Percentiles rank a stretch among this genome's conserved stretches.
phyloP scores from a whole-genome alignment of 2,329 filamentous ascomycete species.

The Fusarium sp. region DNA sequence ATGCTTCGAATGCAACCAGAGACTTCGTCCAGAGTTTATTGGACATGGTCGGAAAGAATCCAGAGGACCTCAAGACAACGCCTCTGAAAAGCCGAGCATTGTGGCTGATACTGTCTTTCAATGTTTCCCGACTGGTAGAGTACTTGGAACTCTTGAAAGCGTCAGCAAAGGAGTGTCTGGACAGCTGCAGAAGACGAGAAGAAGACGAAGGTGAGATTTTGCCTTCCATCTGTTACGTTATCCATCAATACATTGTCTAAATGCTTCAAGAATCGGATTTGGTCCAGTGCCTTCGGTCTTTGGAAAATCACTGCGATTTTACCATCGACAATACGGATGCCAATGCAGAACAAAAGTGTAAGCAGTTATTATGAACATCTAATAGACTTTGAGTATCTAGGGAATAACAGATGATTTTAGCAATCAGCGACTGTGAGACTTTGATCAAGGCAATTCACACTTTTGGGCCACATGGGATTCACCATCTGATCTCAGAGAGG shows the following conservation, averaged over 20 bases:
- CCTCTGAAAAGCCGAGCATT: slow-evolving; percentile 29
- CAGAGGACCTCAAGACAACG: background rate
- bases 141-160: background rate
- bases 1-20: background rate
- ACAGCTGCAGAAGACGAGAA: background rate
- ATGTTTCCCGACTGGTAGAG: background rate
- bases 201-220: background rate
- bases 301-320: background rate
- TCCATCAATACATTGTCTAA: background rate
- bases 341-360: background rate
- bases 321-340: background rate
- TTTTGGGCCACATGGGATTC: background rate
- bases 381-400: background rate
- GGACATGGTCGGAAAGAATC: slow-evolving; percentile 16
- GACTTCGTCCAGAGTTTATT: background rate
- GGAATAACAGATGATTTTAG: background rate
- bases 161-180: background rate
- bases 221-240: too few species aligned
- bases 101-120: slow-evolving; percentile 15
- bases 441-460: slow-evolving; percentile 34
- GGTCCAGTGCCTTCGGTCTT: rapidly evolving
- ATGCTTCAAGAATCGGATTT: background rate
- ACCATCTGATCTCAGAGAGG: background rate
- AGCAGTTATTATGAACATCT: background rate
- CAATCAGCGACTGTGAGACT: slow-evolving; percentile 30